Evolutionary conservation across 2,329 filamentous ascomycete genomes (phyloP), one percentile per base, ranked within the genome.

Genomic region (Cadophora sp.): DNA sequence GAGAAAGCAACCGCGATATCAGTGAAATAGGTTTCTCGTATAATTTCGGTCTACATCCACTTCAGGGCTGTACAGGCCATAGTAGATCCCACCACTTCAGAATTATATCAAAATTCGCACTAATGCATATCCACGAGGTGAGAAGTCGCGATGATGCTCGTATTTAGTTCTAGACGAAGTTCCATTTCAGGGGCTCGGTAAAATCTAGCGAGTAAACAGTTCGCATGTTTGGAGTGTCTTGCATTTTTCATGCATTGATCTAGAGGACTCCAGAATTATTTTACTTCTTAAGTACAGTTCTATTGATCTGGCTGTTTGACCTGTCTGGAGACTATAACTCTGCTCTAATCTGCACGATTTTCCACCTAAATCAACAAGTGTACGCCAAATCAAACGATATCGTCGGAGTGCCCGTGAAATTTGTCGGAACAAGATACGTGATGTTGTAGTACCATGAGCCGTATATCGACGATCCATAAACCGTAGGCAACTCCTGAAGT

Each of bases 381-480:
- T 79, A 79, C 56, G 69, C 70, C 16, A 80, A 69, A 1, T 75
- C 72, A 37, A 83, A 76, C 2, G 74, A 74, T 11, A 83, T 77
- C 43, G 67, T 76, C 4, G 81, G 80, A 43, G 74, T 74, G 2
- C 82, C 81, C 19, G 76, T 68, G 51, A 82, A 84, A 2, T 73
- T 77, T 0, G 69, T 69, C 0, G 81, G 81, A 1, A 84, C 82
- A 3, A 75, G 78, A 68, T 83, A 84, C 1, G 82, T 83, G 29
- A 84, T 77, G 48, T 84, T 84, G 43, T 83, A 83, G 24, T 80
- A 80, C 68, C 77, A 76, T 61, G 84, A 81, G 61, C 82, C 76
- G 51, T 80, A 77, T 56, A 84, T 73, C 9, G 73, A 73, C 12
- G 73, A 72, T 0, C 80, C 80, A 63, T 83, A 83, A 3, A 76